Evolutionary conservation across 495 filamentous ascomycete species (phyloP).

Genomic region (Xylaria scruposa): DNA sequence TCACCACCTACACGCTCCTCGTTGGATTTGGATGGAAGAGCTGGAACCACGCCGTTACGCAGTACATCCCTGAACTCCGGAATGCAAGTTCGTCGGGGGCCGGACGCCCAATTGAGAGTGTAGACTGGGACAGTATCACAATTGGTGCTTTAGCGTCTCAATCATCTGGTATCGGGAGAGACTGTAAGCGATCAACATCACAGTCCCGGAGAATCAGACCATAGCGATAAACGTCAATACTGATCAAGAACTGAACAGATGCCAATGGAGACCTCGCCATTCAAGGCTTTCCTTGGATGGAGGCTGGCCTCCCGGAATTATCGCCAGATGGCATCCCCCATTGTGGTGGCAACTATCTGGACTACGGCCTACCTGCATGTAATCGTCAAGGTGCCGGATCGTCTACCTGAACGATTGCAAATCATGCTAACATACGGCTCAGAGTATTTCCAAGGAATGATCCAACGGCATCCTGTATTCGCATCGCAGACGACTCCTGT

Average conservation of each 20-base stretch:
- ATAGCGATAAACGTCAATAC: neutral
- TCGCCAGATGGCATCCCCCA: neutral
- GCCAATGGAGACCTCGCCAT: constrained; percentile 41
- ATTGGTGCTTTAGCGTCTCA: too few relatives aligned
- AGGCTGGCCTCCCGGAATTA: neutral
- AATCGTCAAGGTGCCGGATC: constrained; percentile 8
- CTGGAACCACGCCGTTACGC: too few relatives aligned
- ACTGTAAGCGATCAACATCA: neutral
- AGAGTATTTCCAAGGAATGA: constrained; percentile 27
- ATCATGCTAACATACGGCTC: constrained; percentile 1
- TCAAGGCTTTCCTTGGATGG: constrained; percentile 50
- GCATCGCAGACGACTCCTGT: constrained; percentile 26
- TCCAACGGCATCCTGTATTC: constrained; percentile 27
- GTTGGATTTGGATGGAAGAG: too few relatives aligned
- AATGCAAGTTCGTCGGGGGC: too few relatives aligned
- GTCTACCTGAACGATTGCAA: neutral
- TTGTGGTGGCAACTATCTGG: neutral
- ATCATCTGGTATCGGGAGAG: constrained; percentile 5
- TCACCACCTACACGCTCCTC: too few relatives aligned
- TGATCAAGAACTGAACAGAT: neutral
- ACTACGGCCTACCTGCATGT: neutral
- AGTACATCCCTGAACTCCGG: too few relatives aligned
- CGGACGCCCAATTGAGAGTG: too few relatives aligned
- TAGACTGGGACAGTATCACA: too few relatives aligned
- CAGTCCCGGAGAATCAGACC: neutral